A percentile compares a stretch with the other conserved stretches of the same genome.
phyloP scores from a whole-genome alignment of 495 filamentous ascomycete genomes.

The Talaromyces ruber region DNA sequence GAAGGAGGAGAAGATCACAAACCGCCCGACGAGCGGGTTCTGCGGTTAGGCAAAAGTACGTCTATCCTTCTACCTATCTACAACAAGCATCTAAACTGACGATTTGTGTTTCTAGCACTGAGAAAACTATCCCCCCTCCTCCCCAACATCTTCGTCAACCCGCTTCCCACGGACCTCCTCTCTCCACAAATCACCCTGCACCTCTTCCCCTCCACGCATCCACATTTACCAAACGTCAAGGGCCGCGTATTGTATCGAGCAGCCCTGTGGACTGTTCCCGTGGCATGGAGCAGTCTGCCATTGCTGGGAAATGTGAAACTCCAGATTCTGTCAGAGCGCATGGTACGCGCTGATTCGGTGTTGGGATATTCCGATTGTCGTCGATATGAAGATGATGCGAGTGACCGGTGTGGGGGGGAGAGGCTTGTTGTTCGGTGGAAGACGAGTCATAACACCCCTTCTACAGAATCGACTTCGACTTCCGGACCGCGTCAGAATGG shows the following conservation, averaged over 20 bases:
- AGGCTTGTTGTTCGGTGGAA: slow-evolving; percentile 84
- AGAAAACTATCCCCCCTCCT: slow-evolving; percentile 78
- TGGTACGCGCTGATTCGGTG: slow-evolving; percentile 50
- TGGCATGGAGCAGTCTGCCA: slow-evolving; percentile 90
- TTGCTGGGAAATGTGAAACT: slow-evolving; percentile 82
- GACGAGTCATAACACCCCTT: slow-evolving; percentile 29
- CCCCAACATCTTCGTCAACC: slow-evolving; percentile 74
- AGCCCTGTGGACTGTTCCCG: slow-evolving; percentile 87
- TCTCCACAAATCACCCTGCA: slow-evolving; percentile 85
- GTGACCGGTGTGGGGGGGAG: slow-evolving; percentile 52
- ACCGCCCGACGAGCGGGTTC: slow-evolving; percentile 64
- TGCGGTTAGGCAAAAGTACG: slow-evolving; percentile 87
- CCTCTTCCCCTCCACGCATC: slow-evolving; percentile 94
- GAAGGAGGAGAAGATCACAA: slow-evolving; percentile 23
- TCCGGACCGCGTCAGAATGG: neutral
- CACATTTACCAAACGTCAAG: slow-evolving; percentile 83
- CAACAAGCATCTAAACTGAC: neutral
- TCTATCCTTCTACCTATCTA: slow-evolving; percentile 2
- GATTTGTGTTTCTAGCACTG: slow-evolving; percentile 48
- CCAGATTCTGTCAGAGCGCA: slow-evolving; percentile 78
- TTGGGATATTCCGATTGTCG: slow-evolving; percentile 12
- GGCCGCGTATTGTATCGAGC: slow-evolving; percentile 86
- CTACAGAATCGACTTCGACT: neutral
- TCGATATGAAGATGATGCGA: slow-evolving; percentile 10
- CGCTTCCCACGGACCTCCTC: slow-evolving; percentile 76